Evolutionary conservation across 108 stramenopile genomes (phyloP), one percentile per base, ranked within the genome.

Genomic region (Epithemia pelagica): DNA sequence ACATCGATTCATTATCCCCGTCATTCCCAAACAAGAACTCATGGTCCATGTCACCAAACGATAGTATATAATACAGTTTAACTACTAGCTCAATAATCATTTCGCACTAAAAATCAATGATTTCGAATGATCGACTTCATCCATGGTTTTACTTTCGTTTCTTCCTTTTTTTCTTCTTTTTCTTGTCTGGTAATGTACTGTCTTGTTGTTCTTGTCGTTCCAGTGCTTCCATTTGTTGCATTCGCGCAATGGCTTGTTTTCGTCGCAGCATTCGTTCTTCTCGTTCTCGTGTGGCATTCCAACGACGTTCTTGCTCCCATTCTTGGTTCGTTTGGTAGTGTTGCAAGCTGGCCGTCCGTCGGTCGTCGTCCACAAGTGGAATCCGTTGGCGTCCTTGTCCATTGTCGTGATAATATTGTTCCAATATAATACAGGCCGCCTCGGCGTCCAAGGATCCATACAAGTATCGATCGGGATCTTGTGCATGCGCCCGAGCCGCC

Each of bases 361-460:
- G 75, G 51, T 63, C 76, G 23, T 62, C 69, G 57, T 59, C 63
- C 25, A 65, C 21, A 19, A 52, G 64, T 30, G 51, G 65, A 3
- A 37, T 27, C 0, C 76, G 52, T 55, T 82, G 76, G 0, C 78
- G 82, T 15, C 74, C 78, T 32, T 69, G 30, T 2, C 84, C 86
- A 30, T 74, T 72, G 29, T 85, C 82, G 19, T 82, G 62, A 65
- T 93, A 90, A 63, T 84, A 90, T 62, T 81, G 72, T 65, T 93
- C 91, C 62, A 93, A 66, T 64, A 93, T 88, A 30, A 93, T 84
- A 59, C 85, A 89, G 15, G 91, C 91, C 23, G 91, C 83, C 52
- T 88, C 85, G 25, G 82, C 88, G 70, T 93, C 91, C 61, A 93
- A 66, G 15, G 63, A 46, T 22, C 77, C 79, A 24, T 76, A 70